Conservation (phyloP, 2,329 filamentous ascomycete genomes). For the Diaporthe batatas region DNA sequence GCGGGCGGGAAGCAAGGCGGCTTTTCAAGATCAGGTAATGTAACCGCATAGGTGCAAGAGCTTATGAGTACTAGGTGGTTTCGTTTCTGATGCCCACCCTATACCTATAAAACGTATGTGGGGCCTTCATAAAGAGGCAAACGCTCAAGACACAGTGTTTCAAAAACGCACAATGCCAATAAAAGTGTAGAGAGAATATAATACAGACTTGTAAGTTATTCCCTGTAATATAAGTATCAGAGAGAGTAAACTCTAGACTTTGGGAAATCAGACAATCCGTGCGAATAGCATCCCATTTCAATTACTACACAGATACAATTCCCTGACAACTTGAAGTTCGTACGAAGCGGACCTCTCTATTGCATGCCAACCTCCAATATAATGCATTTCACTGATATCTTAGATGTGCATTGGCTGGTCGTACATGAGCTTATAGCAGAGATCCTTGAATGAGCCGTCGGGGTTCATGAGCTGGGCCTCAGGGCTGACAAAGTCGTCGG, state of each 20-base stretch:
- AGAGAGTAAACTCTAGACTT: too few species aligned
- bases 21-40: background rate
- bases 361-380: too few species aligned
- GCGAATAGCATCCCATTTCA: background rate
- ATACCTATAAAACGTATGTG: too few species aligned
- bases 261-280: background rate
- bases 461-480: conserved; percentile 60
- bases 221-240: background rate
- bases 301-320: background rate
- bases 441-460: conserved; percentile 55
- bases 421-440: conserved; percentile 39
- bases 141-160: too few species aligned
- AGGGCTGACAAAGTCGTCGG: conserved; percentile 57
- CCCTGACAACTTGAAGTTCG: background rate
- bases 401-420: conserved; percentile 28
- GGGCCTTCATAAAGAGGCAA: too few species aligned
- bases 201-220: background rate
- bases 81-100: too few species aligned
- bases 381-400: background rate
- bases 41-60: too few species aligned
- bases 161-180: too few species aligned
- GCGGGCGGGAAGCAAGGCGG: background rate
- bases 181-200: too few species aligned
- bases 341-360: background rate
- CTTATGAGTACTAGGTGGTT: too few species aligned